These are phyloP conservation scores for Alternaria novae-zelandiae DNA, from an alignment of 2,329 filamentous ascomycete species.

Conservation along the genomic window DNA sequence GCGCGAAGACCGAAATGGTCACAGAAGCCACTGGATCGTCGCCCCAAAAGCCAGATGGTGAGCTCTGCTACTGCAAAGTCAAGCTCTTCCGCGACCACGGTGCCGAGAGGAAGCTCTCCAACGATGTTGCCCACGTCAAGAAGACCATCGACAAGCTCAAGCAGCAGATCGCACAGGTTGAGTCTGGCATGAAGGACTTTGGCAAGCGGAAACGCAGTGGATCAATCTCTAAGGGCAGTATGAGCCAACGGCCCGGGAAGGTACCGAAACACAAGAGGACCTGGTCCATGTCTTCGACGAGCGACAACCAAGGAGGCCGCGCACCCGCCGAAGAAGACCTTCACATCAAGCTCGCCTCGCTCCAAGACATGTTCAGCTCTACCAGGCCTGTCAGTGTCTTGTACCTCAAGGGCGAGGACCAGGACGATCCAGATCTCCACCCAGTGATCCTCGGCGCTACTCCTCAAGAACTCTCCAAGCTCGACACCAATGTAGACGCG, in stretches of 20 bases:
- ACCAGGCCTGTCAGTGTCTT: constrained; percentile 79
- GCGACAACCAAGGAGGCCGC: constrained; percentile 51
- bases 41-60: constrained; percentile 57
- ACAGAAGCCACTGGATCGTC: constrained; percentile 57
- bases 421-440: constrained; percentile 79
- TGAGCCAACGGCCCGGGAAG: constrained; percentile 73
- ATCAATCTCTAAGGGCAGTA: constrained; percentile 55
- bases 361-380: constrained; percentile 89
- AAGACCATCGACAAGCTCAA: constrained; percentile 97
- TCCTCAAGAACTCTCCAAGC: constrained; percentile 64
- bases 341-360: constrained; percentile 75
- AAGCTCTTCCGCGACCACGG: constrained; percentile 97
- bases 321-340: constrained; percentile 69
- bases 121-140: constrained; percentile 92
- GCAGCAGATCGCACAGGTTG: constrained; percentile 83
- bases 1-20: constrained; percentile 82
- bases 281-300: constrained; percentile 87
- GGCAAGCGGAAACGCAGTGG: constrained; percentile 67
- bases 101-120: constrained; percentile 91
- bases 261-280: constrained; percentile 89
- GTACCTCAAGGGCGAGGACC: constrained; percentile 76
- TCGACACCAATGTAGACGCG: constrained; percentile 52
- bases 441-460: constrained; percentile 77
- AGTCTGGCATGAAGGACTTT: constrained; percentile 65
- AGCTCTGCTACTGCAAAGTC: constrained; percentile 94